Conservation (phyloP, 805 yeast species). For the Scheffersomyces lignosus region DNA sequence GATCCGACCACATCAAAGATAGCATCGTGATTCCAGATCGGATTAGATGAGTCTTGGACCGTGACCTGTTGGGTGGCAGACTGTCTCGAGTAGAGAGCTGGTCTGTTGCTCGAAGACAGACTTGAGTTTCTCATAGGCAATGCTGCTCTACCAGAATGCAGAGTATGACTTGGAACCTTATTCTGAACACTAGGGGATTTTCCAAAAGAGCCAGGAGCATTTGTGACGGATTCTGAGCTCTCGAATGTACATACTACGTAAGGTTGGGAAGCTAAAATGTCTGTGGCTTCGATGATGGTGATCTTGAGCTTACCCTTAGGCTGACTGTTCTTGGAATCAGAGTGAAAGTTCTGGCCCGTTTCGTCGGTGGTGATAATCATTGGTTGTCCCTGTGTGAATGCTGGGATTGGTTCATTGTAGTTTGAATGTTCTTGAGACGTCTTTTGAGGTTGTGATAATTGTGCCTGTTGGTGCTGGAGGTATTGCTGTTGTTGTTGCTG, state of each 20-base stretch:
- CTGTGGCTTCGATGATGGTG: conserved; percentile 76
- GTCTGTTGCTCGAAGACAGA: conserved; percentile 17
- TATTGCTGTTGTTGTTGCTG: conserved; percentile 13
- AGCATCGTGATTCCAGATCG: conserved; percentile 91
- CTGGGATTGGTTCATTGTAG: conserved; percentile 6
- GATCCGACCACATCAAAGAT: conserved; percentile 88
- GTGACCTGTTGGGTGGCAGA: conserved; percentile 32
- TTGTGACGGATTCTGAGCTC: conserved; percentile 85
- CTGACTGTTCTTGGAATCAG: conserved; percentile 28
- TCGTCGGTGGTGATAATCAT: conserved; percentile 43
- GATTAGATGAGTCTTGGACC: conserved; percentile 47
- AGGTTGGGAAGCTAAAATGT: conserved; percentile 67
- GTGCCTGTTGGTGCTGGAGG: conserved; percentile 8
- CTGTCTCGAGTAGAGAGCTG: conserved; percentile 40
- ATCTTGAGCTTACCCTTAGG: conserved; percentile 86
- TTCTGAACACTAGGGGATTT: conserved; percentile 22
- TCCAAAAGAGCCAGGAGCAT: conserved; percentile 61
- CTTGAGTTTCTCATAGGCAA: conserved; percentile 10
- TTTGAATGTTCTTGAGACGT: too few species aligned
- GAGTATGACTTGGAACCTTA: conserved; percentile 9
- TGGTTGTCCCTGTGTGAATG: conserved; percentile 17
- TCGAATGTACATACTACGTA: conserved; percentile 91
- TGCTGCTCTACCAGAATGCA: conserved; percentile 10
- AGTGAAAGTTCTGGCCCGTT: conserved; percentile 32
- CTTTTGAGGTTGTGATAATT: conserved; percentile 6